Evolutionary conservation across 2,329 filamentous ascomycete species (phyloP), one percentile per base, ranked within the genome.

Genomic region (Escovopsis sp.): DNA sequence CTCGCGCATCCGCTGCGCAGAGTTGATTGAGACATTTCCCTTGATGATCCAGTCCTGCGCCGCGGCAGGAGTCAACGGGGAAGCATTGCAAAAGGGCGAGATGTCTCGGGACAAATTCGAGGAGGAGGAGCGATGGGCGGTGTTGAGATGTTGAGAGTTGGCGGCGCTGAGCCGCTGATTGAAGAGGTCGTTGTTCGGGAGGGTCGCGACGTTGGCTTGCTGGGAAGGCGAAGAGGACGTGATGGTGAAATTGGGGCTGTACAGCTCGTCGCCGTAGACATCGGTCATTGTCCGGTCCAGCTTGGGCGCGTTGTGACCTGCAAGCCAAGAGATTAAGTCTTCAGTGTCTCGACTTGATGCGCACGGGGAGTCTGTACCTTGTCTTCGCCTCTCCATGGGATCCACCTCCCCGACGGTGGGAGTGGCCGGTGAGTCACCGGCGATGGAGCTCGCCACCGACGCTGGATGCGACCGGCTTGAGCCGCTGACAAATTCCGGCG

Each of bases 211-310:
- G 23, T 60, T 66, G 48, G 61, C 55, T 38, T 69, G 65, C 39
- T 68, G 65, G 8, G 68, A 63, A 10, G 72, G 68, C 3, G 75
- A 65, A 4, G 75, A 64, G 0, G 75, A 70, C 1, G 73, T 73
- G 53, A 79, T 69, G 32, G 67, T 69, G 46, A 79, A 77, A 51
- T 70, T 73, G 1, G 82, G 80, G 52, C 81, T 87, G 67, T 85
- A 94, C 1, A 94, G 72, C 59, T 91, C 85, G 58, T 94, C 88
- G 53, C 77, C 73, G 55, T 84, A 89, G 40, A 85, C 73, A 55
- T 93, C 86, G 15, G 86, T 89, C 64, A 91, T 85, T 1, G 87
- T 91, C 44, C 86, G 74, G 51, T 87, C 81, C 49, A 94, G 73
- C 62, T 89, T 91, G 26, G 87, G 82, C 26, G 79, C 66, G 34